These are phyloP conservation scores for Escallonia rubra DNA, from an alignment of 129 eudicot genomes.

Conservation along the genomic window DNA sequence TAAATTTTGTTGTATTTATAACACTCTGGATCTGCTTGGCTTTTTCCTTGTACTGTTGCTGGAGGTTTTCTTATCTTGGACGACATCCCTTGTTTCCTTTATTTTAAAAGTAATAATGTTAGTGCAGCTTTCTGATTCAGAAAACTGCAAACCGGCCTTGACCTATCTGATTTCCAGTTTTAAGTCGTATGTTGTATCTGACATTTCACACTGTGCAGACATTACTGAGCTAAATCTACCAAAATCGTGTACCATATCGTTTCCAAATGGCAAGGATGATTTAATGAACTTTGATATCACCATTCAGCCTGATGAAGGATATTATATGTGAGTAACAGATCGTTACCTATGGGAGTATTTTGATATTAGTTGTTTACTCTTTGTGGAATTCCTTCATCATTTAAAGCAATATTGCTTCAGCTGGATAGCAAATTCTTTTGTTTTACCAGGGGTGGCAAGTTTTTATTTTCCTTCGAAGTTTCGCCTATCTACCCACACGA, in stretches of 20 bases:
- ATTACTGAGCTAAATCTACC: constrained; percentile 54
- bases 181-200: background rate
- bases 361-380: background rate
- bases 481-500: constrained; percentile 56
- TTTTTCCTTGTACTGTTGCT: no score
- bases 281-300: constrained; percentile 55
- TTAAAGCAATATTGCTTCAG: background rate
- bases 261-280: constrained; percentile 61
- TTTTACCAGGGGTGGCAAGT: constrained; percentile 48
- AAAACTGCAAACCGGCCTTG: background rate
- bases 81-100: no score
- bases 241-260: constrained; percentile 36
- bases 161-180: background rate
- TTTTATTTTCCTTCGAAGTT: constrained; percentile 47
- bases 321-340: constrained; percentile 36
- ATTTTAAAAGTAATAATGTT: no score
- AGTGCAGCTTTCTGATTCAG: no score
- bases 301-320: constrained; percentile 64
- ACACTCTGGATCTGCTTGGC: no score
- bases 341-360: background rate
- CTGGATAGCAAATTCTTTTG: background rate
- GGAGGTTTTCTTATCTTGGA: no score
- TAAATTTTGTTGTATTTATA: no score
- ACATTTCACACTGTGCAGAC: constrained; percentile 28
- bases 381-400: background rate